Conservation (phyloP, 176 grass and related monocot species). For the Coix lacrymajobi region DNA sequence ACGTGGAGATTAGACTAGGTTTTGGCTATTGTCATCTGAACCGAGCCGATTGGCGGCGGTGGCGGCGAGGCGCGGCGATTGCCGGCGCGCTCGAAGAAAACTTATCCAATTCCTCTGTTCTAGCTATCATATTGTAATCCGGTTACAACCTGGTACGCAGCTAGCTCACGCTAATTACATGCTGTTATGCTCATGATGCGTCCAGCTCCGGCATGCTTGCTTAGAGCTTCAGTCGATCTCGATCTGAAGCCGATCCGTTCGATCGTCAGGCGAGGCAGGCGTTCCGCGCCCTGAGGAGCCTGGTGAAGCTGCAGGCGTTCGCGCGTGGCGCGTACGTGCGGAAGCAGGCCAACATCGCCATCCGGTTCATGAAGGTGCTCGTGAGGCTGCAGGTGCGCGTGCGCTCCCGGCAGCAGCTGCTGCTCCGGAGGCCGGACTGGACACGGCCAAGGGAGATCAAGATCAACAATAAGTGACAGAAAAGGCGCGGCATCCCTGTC, state of each 20-base stretch:
- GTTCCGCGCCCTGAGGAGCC: conserved; percentile 26
- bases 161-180: too few species aligned
- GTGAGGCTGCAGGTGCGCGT: conserved; percentile 30
- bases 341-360: conserved; percentile 23
- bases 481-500: too few species aligned
- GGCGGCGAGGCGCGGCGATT: too few species aligned
- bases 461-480: not conserved
- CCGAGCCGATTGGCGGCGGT: too few species aligned
- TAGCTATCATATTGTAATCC: too few species aligned
- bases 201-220: too few species aligned
- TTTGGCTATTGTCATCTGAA: too few species aligned
- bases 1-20: too few species aligned
- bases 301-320: conserved; percentile 48
- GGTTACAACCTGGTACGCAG: conserved; percentile 34
- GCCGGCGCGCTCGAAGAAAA: too few species aligned
- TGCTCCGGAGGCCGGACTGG: too few species aligned
- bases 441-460: not conserved
- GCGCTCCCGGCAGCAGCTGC: conserved; percentile 21
- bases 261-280: conserved; percentile 27
- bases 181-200: too few species aligned
- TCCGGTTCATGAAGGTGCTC: conserved; percentile 41
- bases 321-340: conserved; percentile 28
- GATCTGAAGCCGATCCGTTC: not conserved
- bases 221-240: not conserved
- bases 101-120: too few species aligned